Percentiles rank a stretch among this genome's conserved stretches.
Evolutionary conservation across 441 rosid genomes (phyloP).

Genomic region (Jatropha multifida): DNA sequence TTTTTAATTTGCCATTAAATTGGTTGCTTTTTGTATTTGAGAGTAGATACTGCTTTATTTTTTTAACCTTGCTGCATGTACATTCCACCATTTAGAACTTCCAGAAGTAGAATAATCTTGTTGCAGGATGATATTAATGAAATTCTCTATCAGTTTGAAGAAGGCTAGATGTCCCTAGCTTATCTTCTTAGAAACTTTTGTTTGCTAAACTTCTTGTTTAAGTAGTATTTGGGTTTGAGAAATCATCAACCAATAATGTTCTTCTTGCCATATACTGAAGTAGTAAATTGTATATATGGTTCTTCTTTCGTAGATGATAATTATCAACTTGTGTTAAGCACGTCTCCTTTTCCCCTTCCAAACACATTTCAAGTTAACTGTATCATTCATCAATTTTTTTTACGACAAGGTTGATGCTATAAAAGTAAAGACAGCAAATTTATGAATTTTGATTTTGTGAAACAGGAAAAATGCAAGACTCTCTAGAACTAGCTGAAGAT

Average conservation of each 20-base stretch:
- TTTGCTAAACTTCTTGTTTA: background rate
- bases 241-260: background rate
- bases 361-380: background rate
- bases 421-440: conserved; percentile 11
- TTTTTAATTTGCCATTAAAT: background rate
- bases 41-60: background rate
- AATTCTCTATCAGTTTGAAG: background rate
- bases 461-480: conserved; percentile 73
- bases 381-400: background rate
- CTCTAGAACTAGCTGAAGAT: conserved; percentile 49
- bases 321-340: background rate
- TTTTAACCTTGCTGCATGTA: background rate
- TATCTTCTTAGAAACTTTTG: background rate
- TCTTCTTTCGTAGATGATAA: background rate
- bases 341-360: background rate
- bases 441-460: conserved; percentile 11
- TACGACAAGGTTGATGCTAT: background rate
- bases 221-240: background rate
- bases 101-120: background rate
- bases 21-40: background rate
- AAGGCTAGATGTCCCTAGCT: background rate
- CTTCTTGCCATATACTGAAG: background rate
- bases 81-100: background rate
- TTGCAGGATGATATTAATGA: background rate
- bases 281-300: background rate